Conservation (phyloP, 129 eudicot species). For the Lonicera japonica region DNA sequence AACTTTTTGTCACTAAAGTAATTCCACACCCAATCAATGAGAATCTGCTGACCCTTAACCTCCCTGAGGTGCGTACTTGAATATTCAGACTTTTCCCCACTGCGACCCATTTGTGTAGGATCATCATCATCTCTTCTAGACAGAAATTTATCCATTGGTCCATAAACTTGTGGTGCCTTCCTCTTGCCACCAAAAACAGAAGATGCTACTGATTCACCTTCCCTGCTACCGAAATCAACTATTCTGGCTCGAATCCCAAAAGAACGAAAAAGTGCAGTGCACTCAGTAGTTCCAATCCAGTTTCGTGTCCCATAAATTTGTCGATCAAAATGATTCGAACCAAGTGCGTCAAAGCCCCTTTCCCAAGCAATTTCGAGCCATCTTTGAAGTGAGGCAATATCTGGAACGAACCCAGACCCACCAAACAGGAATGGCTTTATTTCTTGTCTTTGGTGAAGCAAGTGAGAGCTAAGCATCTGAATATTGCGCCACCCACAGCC, state of each 20-base stretch:
- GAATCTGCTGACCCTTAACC: conserved; percentile 49
- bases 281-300: conserved; percentile 93
- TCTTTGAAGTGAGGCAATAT: conserved; percentile 64
- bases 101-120: conserved; percentile 9
- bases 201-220: background rate
- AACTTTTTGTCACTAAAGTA: conserved; percentile 53
- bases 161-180: conserved; percentile 34
- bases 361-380: conserved; percentile 95
- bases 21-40: conserved; percentile 81
- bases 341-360: conserved; percentile 66
- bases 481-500: conserved; percentile 99
- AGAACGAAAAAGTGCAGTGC: conserved; percentile 83
- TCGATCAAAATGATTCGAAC: conserved; percentile 47
- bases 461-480: conserved; percentile 82
- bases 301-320: conserved; percentile 48
- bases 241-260: conserved; percentile 86
- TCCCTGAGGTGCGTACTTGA: conserved; percentile 2
- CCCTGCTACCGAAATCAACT: conserved; percentile 58
- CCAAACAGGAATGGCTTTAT: conserved; percentile 53
- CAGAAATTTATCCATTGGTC: conserved; percentile 81
- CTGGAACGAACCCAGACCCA: conserved; percentile 76
- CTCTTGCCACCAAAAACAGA: conserved; percentile 10
- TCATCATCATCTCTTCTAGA: conserved; percentile 20
- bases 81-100: conserved; percentile 17
- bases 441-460: conserved; percentile 54